Conservation (phyloP, 2,329 filamentous ascomycete genomes). For the Neonectria magnoliae region DNA sequence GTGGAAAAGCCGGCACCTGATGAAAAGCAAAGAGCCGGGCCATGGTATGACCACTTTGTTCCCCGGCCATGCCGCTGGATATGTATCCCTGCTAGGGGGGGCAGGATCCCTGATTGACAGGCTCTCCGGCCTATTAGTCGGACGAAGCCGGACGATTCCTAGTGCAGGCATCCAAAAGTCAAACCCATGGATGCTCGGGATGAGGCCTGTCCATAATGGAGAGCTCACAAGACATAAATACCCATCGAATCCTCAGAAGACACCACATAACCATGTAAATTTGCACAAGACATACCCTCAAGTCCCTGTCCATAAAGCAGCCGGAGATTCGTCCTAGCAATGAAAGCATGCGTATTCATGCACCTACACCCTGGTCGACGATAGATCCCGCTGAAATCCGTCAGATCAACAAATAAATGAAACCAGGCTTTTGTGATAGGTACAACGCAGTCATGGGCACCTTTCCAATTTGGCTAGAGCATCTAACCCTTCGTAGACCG, state of each 20-base stretch:
- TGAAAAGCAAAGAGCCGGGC: slow-evolving; percentile 11
- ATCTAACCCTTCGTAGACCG: neutral
- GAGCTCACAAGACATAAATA: neutral
- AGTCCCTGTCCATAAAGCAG: neutral
- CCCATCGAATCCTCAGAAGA: neutral
- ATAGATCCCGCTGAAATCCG: neutral
- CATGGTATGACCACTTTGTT: slow-evolving; percentile 6
- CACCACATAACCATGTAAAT: no score
- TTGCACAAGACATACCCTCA: neutral
- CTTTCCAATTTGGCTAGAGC: neutral
- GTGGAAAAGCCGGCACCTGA: slow-evolving; percentile 13
- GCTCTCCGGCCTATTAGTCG: neutral
- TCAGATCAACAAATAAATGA: neutral
- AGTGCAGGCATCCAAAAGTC: neutral
- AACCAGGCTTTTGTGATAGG: neutral
- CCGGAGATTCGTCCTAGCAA: neutral
- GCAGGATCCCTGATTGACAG: neutral
- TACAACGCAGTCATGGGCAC: neutral
- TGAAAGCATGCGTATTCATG: neutral
- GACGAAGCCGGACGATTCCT: neutral
- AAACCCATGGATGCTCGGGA: no score
- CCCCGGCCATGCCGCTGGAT: slow-evolving; percentile 7
- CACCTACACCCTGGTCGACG: neutral
- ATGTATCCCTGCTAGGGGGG: slow-evolving; percentile 12
- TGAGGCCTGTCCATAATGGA: neutral